Percentiles rank a stretch among this genome's conserved stretches.
Conservation (phyloP, 169 alveolate genomes). For the Eimeria tenella region DNA sequence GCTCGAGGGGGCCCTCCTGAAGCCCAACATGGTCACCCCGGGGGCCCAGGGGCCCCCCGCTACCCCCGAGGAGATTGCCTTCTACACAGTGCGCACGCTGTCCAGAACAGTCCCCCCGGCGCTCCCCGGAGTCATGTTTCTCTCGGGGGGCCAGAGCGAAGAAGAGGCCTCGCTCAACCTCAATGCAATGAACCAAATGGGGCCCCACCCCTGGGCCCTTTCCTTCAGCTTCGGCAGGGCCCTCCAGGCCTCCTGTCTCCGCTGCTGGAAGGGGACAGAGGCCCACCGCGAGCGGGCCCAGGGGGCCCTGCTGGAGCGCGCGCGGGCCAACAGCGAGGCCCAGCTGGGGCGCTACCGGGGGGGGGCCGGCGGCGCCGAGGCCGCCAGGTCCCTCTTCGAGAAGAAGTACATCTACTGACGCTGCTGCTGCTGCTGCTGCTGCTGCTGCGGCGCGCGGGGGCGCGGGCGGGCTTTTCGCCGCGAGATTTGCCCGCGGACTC, state of each 20-base stretch:
- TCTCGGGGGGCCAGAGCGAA: conserved; percentile 99
- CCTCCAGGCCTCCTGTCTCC: conserved; percentile 96
- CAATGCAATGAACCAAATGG: conserved; percentile 96
- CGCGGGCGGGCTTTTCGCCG: too few species aligned
- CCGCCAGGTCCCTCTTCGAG: conserved; percentile 78
- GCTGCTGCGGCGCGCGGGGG: not conserved
- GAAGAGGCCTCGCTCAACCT: conserved; percentile 97
- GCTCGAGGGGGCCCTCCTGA: conserved; percentile 98
- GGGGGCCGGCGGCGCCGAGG: conserved; percentile 80
- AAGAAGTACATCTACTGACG: conserved; percentile 77
- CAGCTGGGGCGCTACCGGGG: conserved; percentile 92
- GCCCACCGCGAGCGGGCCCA: conserved; percentile 97
- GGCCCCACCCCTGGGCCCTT: conserved; percentile 95
- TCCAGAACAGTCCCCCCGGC: conserved; percentile 97
- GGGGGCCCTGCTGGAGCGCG: conserved; percentile 95
- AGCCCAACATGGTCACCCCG: conserved; percentile 99
- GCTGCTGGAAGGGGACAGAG: conserved; percentile 98
- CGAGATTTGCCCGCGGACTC: not conserved
- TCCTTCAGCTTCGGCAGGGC: conserved; percentile 99
- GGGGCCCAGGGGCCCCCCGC: conserved; percentile 95
- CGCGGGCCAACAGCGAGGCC: conserved; percentile 98
- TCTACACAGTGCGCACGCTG: conserved; percentile 95
- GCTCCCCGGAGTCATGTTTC: conserved; percentile 97
- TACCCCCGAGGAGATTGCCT: conserved; percentile 95
- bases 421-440: not conserved